These are phyloP conservation scores for Fusarium sp. DNA, from an alignment of 2,329 filamentous ascomycete genomes.

Conservation along the genomic window DNA sequence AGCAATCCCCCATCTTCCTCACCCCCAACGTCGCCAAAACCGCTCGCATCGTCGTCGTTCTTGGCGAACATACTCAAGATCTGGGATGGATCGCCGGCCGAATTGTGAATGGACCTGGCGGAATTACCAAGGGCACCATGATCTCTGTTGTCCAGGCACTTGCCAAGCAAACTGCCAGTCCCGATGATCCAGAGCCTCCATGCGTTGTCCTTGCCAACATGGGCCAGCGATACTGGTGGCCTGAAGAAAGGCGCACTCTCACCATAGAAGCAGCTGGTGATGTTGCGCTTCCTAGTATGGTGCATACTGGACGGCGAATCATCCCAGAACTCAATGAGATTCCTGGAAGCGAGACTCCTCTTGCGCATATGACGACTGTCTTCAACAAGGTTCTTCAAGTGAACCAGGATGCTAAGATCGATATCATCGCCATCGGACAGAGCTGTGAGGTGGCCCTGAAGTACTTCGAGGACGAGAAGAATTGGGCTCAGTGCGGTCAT, in stretches of 20 bases:
- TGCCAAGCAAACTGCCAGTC: slow-evolving; percentile 48
- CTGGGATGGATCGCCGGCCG: slow-evolving; percentile 81
- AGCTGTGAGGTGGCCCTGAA: slow-evolving; percentile 67
- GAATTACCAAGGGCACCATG: slow-evolving; percentile 77
- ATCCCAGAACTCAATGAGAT: slow-evolving; percentile 69
- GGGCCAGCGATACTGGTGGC: slow-evolving; percentile 82
- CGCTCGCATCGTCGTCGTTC: slow-evolving; percentile 75
- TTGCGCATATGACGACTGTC: slow-evolving; percentile 73
- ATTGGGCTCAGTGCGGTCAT: slow-evolving; percentile 58
- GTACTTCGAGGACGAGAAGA: slow-evolving; percentile 67
- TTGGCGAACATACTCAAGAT: slow-evolving; percentile 78
- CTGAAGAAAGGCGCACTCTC: slow-evolving; percentile 69
- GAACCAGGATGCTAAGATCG: slow-evolving; percentile 64
- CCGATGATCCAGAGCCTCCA: slow-evolving; percentile 52
- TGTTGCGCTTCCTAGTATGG: slow-evolving; percentile 71
- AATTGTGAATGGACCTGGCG: slow-evolving; percentile 69
- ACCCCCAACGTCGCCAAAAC: slow-evolving; percentile 63
- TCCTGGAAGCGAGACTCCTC: slow-evolving; percentile 64
- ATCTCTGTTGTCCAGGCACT: slow-evolving; percentile 69
- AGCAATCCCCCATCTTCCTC: slow-evolving; percentile 76
- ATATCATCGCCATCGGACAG: slow-evolving; percentile 78
- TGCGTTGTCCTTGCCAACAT: slow-evolving; percentile 82
- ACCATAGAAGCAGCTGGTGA: slow-evolving; percentile 66
- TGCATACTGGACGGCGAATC: slow-evolving; percentile 66
- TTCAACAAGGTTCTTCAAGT: slow-evolving; percentile 71